Conservation (phyloP, 306 rosid species). For the peach (Prunus persica) region Prunus_persica_NCBIv2 NC_034012.1:14970501-14971000, state of each 20-base stretch:
- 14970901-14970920: conserved; percentile 66
- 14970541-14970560: conserved; percentile 42
- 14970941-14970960: conserved; percentile 26
- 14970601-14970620: conserved; percentile 69
- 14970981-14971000: conserved; percentile 28
- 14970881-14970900: conserved; percentile 40
- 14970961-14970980: conserved; percentile 24
- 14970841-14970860: conserved; percentile 29
- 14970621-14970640: conserved; percentile 48
- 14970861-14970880: conserved; percentile 16
- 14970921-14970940: conserved; percentile 53
- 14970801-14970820: conserved; percentile 12
- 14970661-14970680: conserved; percentile 71
- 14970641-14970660: conserved; percentile 41
- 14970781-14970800: conserved; percentile 47
- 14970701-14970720: conserved; percentile 55
- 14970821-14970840: conserved; percentile 32
- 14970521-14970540: conserved; percentile 46
- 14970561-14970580: conserved; percentile 51
- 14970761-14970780: conserved; percentile 53
- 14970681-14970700: conserved; percentile 53
- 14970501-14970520: conserved; percentile 64
- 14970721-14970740: conserved; percentile 36
- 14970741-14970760: conserved; percentile 42
- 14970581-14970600: conserved; percentile 38